A percentile compares a stretch with the other conserved stretches of the same genome.
Evolutionary conservation across 352 stramenopile genomes (phyloP).

Genomic region (Pythium periplocum): DNA sequence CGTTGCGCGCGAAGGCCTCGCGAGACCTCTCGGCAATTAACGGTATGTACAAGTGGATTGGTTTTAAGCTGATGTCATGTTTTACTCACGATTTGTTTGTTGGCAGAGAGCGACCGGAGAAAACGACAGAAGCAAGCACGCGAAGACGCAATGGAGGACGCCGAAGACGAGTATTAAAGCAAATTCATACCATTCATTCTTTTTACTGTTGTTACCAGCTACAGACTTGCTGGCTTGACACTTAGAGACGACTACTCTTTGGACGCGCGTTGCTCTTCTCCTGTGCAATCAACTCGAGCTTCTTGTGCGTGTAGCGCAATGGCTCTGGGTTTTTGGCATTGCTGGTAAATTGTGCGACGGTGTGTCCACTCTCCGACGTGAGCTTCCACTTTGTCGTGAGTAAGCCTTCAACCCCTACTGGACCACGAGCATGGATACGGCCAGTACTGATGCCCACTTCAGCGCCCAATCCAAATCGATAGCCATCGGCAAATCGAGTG

Average conservation of each 20-base stretch:
- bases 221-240: too few relatives aligned
- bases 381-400: conserved; percentile 98
- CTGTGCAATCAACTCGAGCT: conserved; percentile 64
- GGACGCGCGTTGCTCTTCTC: conserved; percentile 53
- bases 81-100: conserved; percentile 5
- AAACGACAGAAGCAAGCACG: conserved; percentile 44
- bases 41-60: conserved; percentile 15
- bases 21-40: conserved; percentile 66
- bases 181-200: background rate
- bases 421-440: conserved; percentile 95
- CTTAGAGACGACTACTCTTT: conserved; percentile 65
- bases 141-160: conserved; percentile 33
- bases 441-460: conserved; percentile 98
- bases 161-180: conserved; percentile 24
- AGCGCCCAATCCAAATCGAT: conserved; percentile 96
- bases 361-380: conserved; percentile 78
- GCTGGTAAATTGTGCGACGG: conserved; percentile 61
- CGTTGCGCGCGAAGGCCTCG: conserved; percentile 75
- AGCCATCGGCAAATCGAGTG: conserved; percentile 94
- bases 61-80: conserved; percentile 2
- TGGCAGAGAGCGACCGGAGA: conserved; percentile 48
- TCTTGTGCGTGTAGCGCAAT: conserved; percentile 76
- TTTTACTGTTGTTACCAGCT: too few relatives aligned
- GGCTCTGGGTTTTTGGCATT: conserved; percentile 19
- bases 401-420: conserved; percentile 95